A percentile compares a stretch with the other conserved stretches of the same genome.
These are phyloP conservation scores for Lolium rigidum DNA, from an alignment of 176 grass and related monocot genomes.

Conservation along the genomic window DNA sequence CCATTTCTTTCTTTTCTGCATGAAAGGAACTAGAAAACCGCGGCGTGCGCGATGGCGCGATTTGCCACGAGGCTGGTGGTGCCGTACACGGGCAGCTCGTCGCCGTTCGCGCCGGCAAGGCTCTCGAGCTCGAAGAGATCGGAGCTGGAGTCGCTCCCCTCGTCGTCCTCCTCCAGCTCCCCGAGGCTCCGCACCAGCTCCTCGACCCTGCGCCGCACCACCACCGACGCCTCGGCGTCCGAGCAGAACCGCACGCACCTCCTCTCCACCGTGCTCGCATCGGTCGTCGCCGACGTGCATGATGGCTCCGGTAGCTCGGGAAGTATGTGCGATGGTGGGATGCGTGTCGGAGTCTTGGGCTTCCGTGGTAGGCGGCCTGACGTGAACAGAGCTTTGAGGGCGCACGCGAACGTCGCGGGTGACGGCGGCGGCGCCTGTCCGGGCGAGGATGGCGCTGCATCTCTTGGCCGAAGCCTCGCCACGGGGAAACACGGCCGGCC, in stretches of 20 bases:
- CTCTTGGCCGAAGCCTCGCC: conserved; percentile 20
- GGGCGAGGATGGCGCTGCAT: neutral
- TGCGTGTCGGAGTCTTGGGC: conserved; percentile 8
- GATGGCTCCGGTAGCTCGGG: conserved; percentile 19
- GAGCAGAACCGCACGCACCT: conserved; percentile 42
- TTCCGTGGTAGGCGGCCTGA: conserved; percentile 42
- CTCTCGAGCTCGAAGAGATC: conserved; percentile 92
- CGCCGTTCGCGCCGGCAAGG: conserved; percentile 47
- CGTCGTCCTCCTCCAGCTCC: conserved; percentile 56
- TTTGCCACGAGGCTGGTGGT: conserved; percentile 59
- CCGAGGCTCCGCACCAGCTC: conserved; percentile 63
- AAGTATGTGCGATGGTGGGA: neutral
- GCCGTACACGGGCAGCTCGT: conserved; percentile 72
- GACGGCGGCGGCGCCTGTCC: conserved; percentile 9
- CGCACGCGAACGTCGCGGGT: conserved; percentile 47
- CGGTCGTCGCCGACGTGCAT: neutral
- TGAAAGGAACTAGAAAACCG: conserved; percentile 41
- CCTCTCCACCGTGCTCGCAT: neutral
- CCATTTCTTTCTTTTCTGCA: neutral
- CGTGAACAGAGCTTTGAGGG: conserved; percentile 55
- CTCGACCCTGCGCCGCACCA: conserved; percentile 66
- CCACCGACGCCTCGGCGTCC: conserved; percentile 42
- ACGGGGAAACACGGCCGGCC: conserved; percentile 43
- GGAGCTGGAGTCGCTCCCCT: conserved; percentile 70
- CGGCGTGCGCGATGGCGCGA: conserved; percentile 38